Conservation (phyloP, 805 yeast species). For the Kregervanrija delftensis region DNA sequence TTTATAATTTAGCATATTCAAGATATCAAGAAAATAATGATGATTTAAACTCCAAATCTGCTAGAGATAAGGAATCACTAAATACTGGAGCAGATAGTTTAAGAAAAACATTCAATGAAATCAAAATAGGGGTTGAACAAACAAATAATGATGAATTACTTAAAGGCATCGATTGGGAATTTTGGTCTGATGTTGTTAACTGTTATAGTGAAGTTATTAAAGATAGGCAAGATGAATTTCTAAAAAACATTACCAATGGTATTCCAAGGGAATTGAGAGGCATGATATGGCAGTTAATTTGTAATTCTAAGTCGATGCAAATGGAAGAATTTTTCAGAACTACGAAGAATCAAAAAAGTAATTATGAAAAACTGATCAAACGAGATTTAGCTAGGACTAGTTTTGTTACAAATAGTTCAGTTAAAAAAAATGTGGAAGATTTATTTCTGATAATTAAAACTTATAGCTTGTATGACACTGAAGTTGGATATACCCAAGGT, state of each 20-base stretch:
- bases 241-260: constrained; percentile 61
- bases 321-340: constrained; percentile 53
- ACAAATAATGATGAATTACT: constrained; percentile 27
- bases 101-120: constrained; percentile 38
- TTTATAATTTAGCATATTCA: constrained; percentile 53
- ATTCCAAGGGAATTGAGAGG: constrained; percentile 84
- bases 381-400: constrained; percentile 84
- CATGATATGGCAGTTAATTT: constrained; percentile 85
- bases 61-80: constrained; percentile 45
- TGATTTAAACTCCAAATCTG: constrained; percentile 43
- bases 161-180: constrained; percentile 64
- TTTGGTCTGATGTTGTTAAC: constrained; percentile 79
- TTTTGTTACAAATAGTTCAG: constrained; percentile 54
- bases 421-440: constrained; percentile 52
- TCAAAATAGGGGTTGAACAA: constrained; percentile 38
- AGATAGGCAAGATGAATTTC: constrained; percentile 51
- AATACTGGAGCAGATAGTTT: constrained; percentile 40
- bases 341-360: constrained; percentile 40
- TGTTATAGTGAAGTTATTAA: constrained; percentile 66
- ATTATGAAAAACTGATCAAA: constrained; percentile 68
- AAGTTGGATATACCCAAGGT: constrained; percentile 97
- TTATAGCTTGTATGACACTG: constrained; percentile 79
- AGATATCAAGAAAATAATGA: constrained; percentile 51
- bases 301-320: constrained; percentile 65
- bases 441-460: constrained; percentile 73